phyloP scores from a whole-genome alignment of 148 eudicot species.

The Rhododendron henanense region DNA sequence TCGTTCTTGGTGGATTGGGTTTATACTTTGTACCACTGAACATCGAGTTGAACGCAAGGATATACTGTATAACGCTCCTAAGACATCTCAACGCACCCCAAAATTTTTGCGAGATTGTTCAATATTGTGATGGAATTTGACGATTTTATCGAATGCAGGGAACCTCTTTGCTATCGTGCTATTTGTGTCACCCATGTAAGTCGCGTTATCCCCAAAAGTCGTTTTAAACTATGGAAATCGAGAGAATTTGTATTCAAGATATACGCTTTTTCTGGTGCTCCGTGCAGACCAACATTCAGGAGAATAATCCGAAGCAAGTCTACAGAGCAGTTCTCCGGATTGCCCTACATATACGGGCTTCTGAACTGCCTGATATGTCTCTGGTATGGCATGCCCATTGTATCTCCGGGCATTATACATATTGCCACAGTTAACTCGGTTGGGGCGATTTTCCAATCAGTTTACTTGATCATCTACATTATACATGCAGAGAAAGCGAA shows the following conservation, averaged over 20 bases:
- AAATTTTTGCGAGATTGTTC: too few species aligned
- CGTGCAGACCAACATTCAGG: conserved; percentile 42
- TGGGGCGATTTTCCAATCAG: conserved; percentile 39
- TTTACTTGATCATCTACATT: conserved; percentile 33
- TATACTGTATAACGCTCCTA: too few species aligned
- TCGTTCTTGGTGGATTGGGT: neutral
- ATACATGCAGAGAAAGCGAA: conserved; percentile 27
- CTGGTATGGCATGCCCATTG: conserved; percentile 50
- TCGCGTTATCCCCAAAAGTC: neutral
- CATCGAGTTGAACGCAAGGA: neutral
- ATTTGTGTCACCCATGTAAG: conserved; percentile 52
- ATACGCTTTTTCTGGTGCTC: neutral
- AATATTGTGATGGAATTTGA: neutral
- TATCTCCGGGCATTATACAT: conserved; percentile 33
- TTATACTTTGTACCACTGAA: neutral
- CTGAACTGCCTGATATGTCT: conserved; percentile 51
- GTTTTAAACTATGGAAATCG: neutral
- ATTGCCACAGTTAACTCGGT: conserved; percentile 43
- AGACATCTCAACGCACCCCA: neutral
- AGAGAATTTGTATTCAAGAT: neutral
- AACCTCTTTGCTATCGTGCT: conserved; percentile 45
- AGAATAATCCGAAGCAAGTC: conserved; percentile 41
- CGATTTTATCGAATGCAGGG: conserved; percentile 33
- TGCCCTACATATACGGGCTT: conserved; percentile 43
- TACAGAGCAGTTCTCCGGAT: conserved; percentile 46